Conservation (phyloP, 805 yeast genomes). For the Dipodascopsis tothii region DNA sequence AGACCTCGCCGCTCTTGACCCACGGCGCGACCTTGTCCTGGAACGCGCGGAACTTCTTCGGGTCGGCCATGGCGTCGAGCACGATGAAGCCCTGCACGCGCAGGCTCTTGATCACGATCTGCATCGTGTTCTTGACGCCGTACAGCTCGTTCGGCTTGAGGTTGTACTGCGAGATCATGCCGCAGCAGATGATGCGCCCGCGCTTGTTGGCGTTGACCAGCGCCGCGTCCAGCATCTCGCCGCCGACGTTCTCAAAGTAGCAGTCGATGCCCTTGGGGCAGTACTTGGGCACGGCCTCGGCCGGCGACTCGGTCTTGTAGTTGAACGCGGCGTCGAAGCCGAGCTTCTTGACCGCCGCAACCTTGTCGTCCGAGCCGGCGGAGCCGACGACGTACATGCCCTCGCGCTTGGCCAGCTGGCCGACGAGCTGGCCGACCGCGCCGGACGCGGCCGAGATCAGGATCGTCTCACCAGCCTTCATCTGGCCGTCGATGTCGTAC, state of each 20-base stretch:
- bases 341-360: constrained; percentile 48
- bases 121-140: constrained; percentile 37
- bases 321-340: constrained; percentile 47
- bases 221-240: constrained; percentile 45
- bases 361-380: constrained; percentile 53
- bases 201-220: constrained; percentile 31
- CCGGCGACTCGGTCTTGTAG: constrained; percentile 40
- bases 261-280: constrained; percentile 46
- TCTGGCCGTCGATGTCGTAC: constrained; percentile 41
- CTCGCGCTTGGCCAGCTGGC: constrained; percentile 50
- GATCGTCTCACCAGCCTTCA: constrained; percentile 39
- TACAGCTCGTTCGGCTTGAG: constrained; percentile 31
- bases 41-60: constrained; percentile 28
- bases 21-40: constrained; percentile 2
- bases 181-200: constrained; percentile 50
- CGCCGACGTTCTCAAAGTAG: constrained; percentile 61
- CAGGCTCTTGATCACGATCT: constrained; percentile 45
- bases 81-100: constrained; percentile 49
- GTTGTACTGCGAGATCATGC: constrained; percentile 55
- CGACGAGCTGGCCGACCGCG: constrained; percentile 58
- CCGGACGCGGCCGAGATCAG: constrained; percentile 63
- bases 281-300: constrained; percentile 32
- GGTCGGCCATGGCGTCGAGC: constrained; percentile 33
- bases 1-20: constrained; percentile 13
- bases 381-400: constrained; percentile 54